These are phyloP conservation scores for Verticillium albo-atrum DNA, from an alignment of 2,329 filamentous ascomycete species.

Conservation along the genomic window DNA sequence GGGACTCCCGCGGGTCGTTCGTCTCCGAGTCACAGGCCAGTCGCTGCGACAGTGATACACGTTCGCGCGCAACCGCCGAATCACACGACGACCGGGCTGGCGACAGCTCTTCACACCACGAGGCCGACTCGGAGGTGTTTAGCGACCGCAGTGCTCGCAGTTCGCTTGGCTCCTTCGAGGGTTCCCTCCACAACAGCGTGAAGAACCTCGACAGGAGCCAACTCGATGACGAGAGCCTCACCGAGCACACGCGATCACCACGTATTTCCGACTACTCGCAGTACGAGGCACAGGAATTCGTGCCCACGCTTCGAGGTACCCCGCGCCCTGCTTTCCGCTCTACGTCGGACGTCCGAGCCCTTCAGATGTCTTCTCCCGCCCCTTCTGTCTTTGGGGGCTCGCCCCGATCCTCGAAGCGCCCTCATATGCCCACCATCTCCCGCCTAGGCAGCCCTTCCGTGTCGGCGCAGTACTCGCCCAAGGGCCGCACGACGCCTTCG, in stretches of 20 bases:
- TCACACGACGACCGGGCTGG: slow-evolving; percentile 23
- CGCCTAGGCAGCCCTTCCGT: slow-evolving; percentile 50
- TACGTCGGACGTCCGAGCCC: slow-evolving; percentile 62
- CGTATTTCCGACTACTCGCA: slow-evolving; percentile 49
- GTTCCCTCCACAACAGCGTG: slow-evolving; percentile 5
- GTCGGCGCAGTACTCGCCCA: slow-evolving; percentile 50
- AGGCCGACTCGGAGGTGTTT: slow-evolving; percentile 53
- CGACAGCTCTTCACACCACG: slow-evolving; percentile 47
- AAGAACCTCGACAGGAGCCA: slow-evolving; percentile 12
- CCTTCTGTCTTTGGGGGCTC: slow-evolving; percentile 49
- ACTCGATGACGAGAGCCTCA: slow-evolving; percentile 26
- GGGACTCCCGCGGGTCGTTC: slow-evolving; percentile 2
- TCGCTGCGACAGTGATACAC: slow-evolving; percentile 3
- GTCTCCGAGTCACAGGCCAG: slow-evolving; percentile 4
- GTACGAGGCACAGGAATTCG: slow-evolving; percentile 35
- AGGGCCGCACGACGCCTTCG: slow-evolving; percentile 48
- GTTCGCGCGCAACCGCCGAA: not conserved
- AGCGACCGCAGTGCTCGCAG: slow-evolving; percentile 54
- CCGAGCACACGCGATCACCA: slow-evolving; percentile 29
- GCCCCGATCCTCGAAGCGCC: slow-evolving; percentile 47
- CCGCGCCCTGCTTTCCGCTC: slow-evolving; percentile 64
- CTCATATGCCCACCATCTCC: slow-evolving; percentile 43
- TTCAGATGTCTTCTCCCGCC: slow-evolving; percentile 68
- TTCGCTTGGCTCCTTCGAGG: slow-evolving; percentile 46
- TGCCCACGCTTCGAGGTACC: slow-evolving; percentile 52